Evolutionary conservation across 192 early-diverging fungal genomes (phyloP).

Genomic region (Coemansia sp.): DNA sequence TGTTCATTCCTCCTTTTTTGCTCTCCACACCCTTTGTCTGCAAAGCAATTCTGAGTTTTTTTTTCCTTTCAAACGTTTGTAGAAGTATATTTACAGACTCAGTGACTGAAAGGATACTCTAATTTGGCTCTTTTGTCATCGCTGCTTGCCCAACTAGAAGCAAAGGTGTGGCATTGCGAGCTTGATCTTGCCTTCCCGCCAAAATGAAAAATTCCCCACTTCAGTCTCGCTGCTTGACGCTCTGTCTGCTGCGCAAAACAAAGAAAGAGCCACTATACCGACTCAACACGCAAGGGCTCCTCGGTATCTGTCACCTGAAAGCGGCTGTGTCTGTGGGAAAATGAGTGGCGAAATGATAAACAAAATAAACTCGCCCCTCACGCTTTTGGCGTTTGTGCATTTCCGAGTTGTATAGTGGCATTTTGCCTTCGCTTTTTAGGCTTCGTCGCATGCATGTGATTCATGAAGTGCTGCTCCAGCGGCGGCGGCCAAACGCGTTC

Average conservation of each 20-base stretch:
- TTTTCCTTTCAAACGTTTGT: too few species aligned
- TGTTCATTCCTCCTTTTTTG: not conserved
- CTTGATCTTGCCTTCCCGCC: too few species aligned
- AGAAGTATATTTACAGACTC: too few species aligned
- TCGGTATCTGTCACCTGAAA: not conserved
- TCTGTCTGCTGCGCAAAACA: constrained; percentile 6
- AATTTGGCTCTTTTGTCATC: too few species aligned
- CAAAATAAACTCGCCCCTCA: not conserved
- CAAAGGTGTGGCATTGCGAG: not conserved
- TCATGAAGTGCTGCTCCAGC: too few species aligned
- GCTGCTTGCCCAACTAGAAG: not conserved
- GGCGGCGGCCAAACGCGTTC: too few species aligned
- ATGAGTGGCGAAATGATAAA: not conserved
- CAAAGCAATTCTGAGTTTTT: too few species aligned
- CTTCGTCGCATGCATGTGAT: too few species aligned
- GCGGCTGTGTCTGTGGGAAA: not conserved
- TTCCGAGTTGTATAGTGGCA: constrained; percentile 8
- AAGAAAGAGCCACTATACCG: constrained; percentile 7
- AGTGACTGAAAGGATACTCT: too few species aligned
- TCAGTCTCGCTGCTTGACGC: not conserved
- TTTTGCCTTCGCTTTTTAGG: not conserved
- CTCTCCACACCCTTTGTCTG: not conserved
- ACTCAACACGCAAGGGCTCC: constrained; percentile 12
- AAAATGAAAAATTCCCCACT: not conserved
- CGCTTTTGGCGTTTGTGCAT: constrained; percentile 18